Conservation (phyloP, 441 rosid species). For the Erysimum cheiri region DNA sequence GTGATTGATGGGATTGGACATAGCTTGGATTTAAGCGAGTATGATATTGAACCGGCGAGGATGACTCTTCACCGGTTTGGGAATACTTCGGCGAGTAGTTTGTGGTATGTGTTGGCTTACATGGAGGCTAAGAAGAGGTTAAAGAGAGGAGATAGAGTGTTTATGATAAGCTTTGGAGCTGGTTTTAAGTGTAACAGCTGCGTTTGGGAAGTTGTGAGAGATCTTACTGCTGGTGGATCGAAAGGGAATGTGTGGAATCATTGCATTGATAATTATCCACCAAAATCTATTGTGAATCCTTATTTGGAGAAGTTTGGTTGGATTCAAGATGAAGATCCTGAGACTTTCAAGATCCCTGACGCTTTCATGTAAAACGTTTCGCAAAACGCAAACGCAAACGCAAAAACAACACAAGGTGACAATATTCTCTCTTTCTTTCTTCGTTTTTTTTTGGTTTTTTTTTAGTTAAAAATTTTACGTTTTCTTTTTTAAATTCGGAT, state of each 20-base stretch:
- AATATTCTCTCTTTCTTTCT: conserved; percentile 33
- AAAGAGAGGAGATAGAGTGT: conserved; percentile 77
- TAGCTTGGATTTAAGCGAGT: conserved; percentile 63
- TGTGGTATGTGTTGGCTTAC: conserved; percentile 93
- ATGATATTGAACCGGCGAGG: conserved; percentile 86
- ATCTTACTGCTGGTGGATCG: conserved; percentile 47
- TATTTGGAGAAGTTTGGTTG: conserved; percentile 86
- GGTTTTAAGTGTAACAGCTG: conserved; percentile 98
- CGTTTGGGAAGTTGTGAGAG: conserved; percentile 90
- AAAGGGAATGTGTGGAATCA: conserved; percentile 75
- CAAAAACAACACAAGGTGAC: conserved; percentile 40
- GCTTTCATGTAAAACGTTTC: conserved; percentile 33
- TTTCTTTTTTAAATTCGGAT: not conserved
- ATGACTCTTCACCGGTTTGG: conserved; percentile 91
- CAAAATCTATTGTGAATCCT: conserved; percentile 61
- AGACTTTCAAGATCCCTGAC: conserved; percentile 55
- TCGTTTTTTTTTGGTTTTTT: no score
- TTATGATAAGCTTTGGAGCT: conserved; percentile 95
- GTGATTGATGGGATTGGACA: conserved; percentile 81
- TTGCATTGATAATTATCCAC: conserved; percentile 72
- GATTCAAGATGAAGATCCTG: conserved; percentile 73
- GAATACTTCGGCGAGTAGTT: conserved; percentile 87
- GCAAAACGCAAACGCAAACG: conserved; percentile 32
- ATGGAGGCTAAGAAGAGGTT: conserved; percentile 91
- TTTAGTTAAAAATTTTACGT: conserved; percentile 11